These are phyloP conservation scores for Paramarasmius palmivorus DNA, from an alignment of 1,284 basidiomycete species.

Conservation along the genomic window DNA sequence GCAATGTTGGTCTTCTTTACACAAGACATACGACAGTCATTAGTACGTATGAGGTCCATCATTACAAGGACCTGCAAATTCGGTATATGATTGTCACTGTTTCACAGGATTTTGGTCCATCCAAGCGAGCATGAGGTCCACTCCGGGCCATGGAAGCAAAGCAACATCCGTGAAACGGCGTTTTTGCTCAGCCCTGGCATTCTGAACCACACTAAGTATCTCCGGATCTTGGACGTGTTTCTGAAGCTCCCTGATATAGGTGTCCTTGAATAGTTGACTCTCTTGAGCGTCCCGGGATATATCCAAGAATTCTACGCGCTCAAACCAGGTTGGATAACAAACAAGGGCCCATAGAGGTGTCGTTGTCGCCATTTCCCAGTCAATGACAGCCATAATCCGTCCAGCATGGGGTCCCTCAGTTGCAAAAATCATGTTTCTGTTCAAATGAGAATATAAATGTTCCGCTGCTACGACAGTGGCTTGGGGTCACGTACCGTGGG, in stretches of 20 bases:
- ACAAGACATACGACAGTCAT: too few relatives aligned
- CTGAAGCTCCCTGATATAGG: conserved; percentile 23
- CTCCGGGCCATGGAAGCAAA: conserved; percentile 19
- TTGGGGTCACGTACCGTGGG: conserved; percentile 16
- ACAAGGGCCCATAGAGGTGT: conserved; percentile 23
- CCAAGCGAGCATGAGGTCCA: conserved; percentile 21
- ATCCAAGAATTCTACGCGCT: conserved; percentile 2
- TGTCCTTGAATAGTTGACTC: conserved; percentile 21
- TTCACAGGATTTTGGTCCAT: conserved; percentile 18
- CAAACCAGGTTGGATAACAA: conserved; percentile 24
- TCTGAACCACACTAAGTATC: conserved; percentile 23
- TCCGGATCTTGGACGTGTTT: conserved; percentile 18
- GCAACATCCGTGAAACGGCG: conserved; percentile 21
- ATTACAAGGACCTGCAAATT: not conserved
- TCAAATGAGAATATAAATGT: not conserved
- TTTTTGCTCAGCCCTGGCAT: conserved; percentile 19
- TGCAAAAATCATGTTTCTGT: conserved; percentile 23
- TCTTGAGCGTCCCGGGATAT: conserved; percentile 14
- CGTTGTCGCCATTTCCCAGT: conserved; percentile 24
- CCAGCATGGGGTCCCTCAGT: conserved; percentile 20
- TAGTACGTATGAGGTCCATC: not conserved
- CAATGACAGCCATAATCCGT: conserved; percentile 19
- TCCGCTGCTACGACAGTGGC: not conserved
- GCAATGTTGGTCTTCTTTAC: too few relatives aligned
- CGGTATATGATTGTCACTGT: not conserved